Evolutionary conservation across 2,329 filamentous ascomycete genomes (phyloP), one percentile per base, ranked within the genome.

Genomic region (Neobulgaria alba): DNA sequence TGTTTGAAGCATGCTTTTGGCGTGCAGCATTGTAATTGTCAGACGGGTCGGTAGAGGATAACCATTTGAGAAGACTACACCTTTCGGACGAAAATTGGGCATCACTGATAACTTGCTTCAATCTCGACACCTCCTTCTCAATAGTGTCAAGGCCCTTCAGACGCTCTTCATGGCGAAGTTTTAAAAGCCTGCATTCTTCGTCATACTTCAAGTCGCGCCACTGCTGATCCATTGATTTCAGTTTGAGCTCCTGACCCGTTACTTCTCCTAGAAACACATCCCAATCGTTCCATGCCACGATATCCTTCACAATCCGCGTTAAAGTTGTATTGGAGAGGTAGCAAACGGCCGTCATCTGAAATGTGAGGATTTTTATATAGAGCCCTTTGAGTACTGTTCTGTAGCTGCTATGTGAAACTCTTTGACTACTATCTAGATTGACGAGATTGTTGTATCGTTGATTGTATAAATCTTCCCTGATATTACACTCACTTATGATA

Each of bases 1-100:
- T 47, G 8, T 9, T 20, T 31, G 14, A 3, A 19, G 12, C 23
- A 21, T 26, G 41, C 7, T 10, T 37, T 1, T 33, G 18, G 9
- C 33, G 30, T 3, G 29, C 39, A 20, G 15, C 20, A 10, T 44
- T 44, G 20, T 47, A 38, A 12, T 41, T 41, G 3, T 9, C 10
- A 4, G 45, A 47, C 15, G 42, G 42, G 37, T 47, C 45, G 2
- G 36, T 19, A 12, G 37, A 38, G 2, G 38, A 41, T 8, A 47
- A 31, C 45, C 45, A 47, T 15, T 34, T 19, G 4, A 46, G 33
- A 5, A 43, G 20, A 2, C 23, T 12, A 3, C 12, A n/a, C n/a
- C 44, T 15, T 20, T 43, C n/a, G 1, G 12, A 23, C 21, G 43
- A 29, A 17, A 21, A 23, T 33, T 39, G 36, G 4, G 35, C 19